These are phyloP conservation scores for Thelephora terrestris DNA, from an alignment of 1,284 basidiomycete genomes.

Conservation along the genomic window DNA sequence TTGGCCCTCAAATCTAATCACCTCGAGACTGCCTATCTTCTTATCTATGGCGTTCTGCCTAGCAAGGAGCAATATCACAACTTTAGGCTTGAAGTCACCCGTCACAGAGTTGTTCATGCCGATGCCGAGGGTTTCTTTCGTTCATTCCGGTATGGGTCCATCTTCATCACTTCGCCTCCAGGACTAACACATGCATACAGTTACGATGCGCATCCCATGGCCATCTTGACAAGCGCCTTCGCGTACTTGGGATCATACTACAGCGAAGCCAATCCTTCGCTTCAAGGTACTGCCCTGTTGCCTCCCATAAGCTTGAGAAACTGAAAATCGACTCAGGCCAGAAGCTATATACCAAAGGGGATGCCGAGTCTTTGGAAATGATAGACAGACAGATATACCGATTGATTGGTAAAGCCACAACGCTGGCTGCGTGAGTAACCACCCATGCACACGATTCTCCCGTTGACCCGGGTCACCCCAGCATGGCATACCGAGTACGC, in stretches of 20 bases:
- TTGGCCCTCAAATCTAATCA: constrained; percentile 71
- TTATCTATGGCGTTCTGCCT: constrained; percentile 81
- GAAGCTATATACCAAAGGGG: constrained; percentile 62
- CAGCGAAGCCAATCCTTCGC: constrained; percentile 67
- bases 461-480: constrained; percentile 17
- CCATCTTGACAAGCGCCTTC: constrained; percentile 77
- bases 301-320: not conserved
- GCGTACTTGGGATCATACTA: constrained; percentile 83
- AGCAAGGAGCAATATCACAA: constrained; percentile 45
- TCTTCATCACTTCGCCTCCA: not conserved
- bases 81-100: constrained; percentile 69
- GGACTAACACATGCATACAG: constrained; percentile 24
- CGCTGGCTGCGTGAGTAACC: constrained; percentile 63
- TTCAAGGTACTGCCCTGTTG: constrained; percentile 41
- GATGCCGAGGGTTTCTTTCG: constrained; percentile 75
- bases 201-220: constrained; percentile 85
- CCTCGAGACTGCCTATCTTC: constrained; percentile 76
- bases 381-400: constrained; percentile 90
- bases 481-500: constrained; percentile 82
- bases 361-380: constrained; percentile 52
- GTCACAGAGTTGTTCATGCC: constrained; percentile 67
- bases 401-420: constrained; percentile 79
- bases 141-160: constrained; percentile 50
- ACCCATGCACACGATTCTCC: not conserved
- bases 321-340: constrained; percentile 42